These are phyloP conservation scores for Cladobotryum mycophilum DNA, from an alignment of 2,329 filamentous ascomycete genomes.

Conservation along the genomic window DNA sequence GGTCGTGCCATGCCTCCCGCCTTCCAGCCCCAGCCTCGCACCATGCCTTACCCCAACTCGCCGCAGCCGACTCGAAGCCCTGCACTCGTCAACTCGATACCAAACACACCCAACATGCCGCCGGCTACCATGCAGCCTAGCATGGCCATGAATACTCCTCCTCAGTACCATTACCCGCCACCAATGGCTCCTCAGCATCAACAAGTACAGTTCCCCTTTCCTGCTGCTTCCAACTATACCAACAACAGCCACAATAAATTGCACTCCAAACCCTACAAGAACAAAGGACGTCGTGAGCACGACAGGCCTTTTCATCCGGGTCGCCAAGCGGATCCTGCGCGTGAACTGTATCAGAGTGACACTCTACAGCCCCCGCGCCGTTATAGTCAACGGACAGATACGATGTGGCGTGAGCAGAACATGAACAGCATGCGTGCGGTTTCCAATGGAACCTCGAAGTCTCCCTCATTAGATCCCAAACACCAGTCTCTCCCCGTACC, in stretches of 20 bases:
- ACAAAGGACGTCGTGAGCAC: slow-evolving; percentile 39
- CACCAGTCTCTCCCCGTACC: slow-evolving; percentile 7
- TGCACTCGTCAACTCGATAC: slow-evolving; percentile 58
- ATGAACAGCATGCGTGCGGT: slow-evolving; percentile 16
- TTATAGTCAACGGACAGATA: slow-evolving; percentile 41
- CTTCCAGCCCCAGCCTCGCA: slow-evolving; percentile 39
- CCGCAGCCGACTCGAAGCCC: slow-evolving; percentile 62
- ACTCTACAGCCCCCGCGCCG: slow-evolving; percentile 33
- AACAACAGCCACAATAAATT: slow-evolving; percentile 22
- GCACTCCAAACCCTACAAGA: slow-evolving; percentile 38
- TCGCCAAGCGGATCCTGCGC: slow-evolving; percentile 32
- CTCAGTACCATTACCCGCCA: slow-evolving; percentile 55
- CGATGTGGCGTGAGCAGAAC: slow-evolving; percentile 24
- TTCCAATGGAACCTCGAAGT: slow-evolving; percentile 16
- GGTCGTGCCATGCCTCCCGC: slow-evolving; percentile 48
- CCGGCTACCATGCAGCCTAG: slow-evolving; percentile 46
- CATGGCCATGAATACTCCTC: slow-evolving; percentile 60
- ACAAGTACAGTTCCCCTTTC: slow-evolving; percentile 50
- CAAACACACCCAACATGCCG: slow-evolving; percentile 63
- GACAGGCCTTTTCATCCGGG: slow-evolving; percentile 39
- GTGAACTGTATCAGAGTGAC: slow-evolving; percentile 29
- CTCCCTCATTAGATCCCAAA: slow-evolving; percentile 5
- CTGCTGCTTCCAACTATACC: slow-evolving; percentile 14
- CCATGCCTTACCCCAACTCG: slow-evolving; percentile 51
- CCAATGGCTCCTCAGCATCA: slow-evolving; percentile 55